Evolutionary conservation across 257 asterid genomes (phyloP).

Genomic region (Anisodus acutangulus): DNA sequence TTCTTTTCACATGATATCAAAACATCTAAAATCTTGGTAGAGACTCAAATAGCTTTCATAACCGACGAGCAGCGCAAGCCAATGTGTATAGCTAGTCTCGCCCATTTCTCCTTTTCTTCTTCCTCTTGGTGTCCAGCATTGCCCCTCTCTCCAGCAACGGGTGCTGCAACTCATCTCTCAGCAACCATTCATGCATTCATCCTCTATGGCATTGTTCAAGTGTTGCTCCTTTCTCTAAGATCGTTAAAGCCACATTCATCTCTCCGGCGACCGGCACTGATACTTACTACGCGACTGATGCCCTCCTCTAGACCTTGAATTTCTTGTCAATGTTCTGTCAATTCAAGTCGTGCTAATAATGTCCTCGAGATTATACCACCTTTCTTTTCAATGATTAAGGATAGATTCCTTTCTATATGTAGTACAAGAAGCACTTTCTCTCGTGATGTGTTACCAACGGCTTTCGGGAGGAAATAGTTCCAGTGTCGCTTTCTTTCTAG

Average conservation of each 20-base stretch:
- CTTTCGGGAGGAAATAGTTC: conserved; percentile 5
- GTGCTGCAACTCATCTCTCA: conserved; percentile 2
- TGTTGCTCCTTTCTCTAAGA: conserved; percentile 11
- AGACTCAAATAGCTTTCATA: conserved; percentile 18
- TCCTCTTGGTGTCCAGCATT: background rate
- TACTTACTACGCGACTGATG: background rate
- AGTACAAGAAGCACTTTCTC: conserved; percentile 9
- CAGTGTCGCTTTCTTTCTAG: background rate
- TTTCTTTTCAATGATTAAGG: conserved; percentile 11
- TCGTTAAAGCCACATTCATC: background rate
- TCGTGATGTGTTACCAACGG: background rate
- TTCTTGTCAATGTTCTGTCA: background rate
- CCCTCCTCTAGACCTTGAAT: conserved; percentile 9
- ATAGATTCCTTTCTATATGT: background rate
- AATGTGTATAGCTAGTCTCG: background rate
- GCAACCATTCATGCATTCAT: conserved; percentile 1
- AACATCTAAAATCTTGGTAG: background rate
- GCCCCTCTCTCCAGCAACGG: background rate
- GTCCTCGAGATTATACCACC: conserved; percentile 4
- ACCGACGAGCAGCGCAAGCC: background rate
- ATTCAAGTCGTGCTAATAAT: conserved; percentile 3
- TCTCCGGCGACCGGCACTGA: background rate
- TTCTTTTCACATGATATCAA: background rate
- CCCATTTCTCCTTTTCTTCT: background rate
- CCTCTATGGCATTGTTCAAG: conserved; percentile 10